These are phyloP conservation scores for Globisporangium heterothallicum DNA, from an alignment of 352 stramenopile species.

Conservation along the genomic window DNA sequence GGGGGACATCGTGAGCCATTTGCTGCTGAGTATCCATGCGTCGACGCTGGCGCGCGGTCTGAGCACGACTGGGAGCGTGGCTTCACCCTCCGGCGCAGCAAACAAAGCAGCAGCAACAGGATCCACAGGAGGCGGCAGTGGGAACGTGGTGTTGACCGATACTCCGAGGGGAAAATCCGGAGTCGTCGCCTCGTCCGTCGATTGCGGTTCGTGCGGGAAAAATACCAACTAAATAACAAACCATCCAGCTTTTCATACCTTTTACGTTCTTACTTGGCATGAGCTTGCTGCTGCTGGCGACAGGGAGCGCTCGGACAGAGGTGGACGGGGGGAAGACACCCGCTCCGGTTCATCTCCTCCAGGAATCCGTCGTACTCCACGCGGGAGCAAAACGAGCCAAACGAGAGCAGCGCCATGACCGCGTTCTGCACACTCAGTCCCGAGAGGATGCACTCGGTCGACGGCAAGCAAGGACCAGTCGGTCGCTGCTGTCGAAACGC, in stretches of 20 bases:
- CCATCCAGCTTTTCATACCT: neutral
- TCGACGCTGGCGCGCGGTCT: slow-evolving; percentile 24
- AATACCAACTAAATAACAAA: neutral
- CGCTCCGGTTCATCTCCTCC: slow-evolving; percentile 41
- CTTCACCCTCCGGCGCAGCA: neutral
- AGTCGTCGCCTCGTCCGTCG: neutral
- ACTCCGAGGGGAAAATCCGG: neutral
- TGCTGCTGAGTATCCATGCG: slow-evolving; percentile 62
- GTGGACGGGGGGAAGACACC: slow-evolving; percentile 30
- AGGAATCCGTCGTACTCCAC: slow-evolving; percentile 43
- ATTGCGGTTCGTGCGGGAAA: slow-evolving; percentile 13
- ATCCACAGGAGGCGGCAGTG: neutral
- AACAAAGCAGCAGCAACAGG: neutral
- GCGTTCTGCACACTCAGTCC: slow-evolving; percentile 38
- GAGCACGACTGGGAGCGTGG: neutral
- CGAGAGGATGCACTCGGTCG: slow-evolving; percentile 41
- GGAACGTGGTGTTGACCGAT: slow-evolving; percentile 10
- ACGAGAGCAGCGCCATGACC: slow-evolving; percentile 27
- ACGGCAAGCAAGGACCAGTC: slow-evolving; percentile 21
- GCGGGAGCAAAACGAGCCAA: slow-evolving; percentile 29
- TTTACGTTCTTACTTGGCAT: neutral
- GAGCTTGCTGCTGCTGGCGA: slow-evolving; percentile 17
- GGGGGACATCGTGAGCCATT: slow-evolving; percentile 40
- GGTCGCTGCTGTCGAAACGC: neutral
- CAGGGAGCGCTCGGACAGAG: slow-evolving; percentile 30